Evolutionary conservation across 495 filamentous ascomycete genomes (phyloP).

Genomic region (Tuber melanosporum): DNA sequence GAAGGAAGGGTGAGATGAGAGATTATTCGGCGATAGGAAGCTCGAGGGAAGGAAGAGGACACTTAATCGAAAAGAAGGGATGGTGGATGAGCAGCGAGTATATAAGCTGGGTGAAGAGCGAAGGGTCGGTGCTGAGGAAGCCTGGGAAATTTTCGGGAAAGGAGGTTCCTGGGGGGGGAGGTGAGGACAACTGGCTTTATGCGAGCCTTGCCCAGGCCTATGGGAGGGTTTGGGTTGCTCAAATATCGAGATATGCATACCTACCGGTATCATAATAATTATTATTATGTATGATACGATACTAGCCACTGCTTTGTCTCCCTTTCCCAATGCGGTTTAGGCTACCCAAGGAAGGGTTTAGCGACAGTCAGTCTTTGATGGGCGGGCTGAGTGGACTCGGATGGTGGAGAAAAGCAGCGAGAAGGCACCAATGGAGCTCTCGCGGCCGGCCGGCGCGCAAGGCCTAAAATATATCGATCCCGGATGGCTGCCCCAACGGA

Average conservation of each 20-base stretch:
- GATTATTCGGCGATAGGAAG: background rate
- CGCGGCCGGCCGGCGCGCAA: background rate
- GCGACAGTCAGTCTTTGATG: background rate
- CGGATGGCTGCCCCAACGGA: background rate
- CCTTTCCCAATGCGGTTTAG: background rate
- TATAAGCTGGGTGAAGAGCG: background rate
- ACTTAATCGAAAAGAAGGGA: background rate
- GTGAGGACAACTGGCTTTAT: constrained; percentile 5
- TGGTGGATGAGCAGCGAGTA: background rate
- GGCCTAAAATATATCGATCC: background rate
- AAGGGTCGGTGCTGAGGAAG: background rate
- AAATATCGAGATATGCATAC: background rate
- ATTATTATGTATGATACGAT: background rate
- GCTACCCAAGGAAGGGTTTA: background rate
- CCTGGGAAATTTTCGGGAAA: background rate
- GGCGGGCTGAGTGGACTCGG: background rate
- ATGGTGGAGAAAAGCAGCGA: background rate
- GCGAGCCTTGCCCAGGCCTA: background rate
- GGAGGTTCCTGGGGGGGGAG: background rate
- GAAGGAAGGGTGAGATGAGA: background rate
- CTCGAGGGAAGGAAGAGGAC: background rate
- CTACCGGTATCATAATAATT: too few species aligned
- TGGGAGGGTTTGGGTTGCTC: background rate
- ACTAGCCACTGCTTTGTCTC: background rate
- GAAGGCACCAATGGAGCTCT: background rate